phyloP scores from a whole-genome alignment of 164 flowering plant genomes.

The Taxillus chinensis region DNA sequence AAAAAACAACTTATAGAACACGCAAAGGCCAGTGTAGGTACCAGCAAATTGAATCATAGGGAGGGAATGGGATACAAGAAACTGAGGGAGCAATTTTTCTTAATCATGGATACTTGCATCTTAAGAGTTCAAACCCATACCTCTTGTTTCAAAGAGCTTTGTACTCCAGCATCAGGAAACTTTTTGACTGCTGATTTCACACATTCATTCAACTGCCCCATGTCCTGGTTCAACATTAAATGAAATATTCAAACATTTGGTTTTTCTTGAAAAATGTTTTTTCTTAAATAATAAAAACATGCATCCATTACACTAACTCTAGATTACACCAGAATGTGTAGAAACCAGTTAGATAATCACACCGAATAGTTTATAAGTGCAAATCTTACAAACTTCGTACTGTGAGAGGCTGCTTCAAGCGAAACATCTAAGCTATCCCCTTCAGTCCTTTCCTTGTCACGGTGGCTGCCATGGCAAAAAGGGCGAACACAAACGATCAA shows the following conservation, averaged over 20 bases:
- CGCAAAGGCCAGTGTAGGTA: neutral
- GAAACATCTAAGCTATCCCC: slow-evolving; percentile 20
- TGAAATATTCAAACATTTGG: slow-evolving; percentile 1
- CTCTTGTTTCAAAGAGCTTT: slow-evolving; percentile 69
- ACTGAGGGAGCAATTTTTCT: neutral
- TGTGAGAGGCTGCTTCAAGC: slow-evolving; percentile 21
- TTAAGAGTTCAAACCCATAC: slow-evolving; percentile 26
- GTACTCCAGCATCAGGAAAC: slow-evolving; percentile 30
- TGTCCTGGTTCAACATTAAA: slow-evolving; percentile 34
- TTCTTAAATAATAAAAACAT: neutral
- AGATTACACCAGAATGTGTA: neutral
- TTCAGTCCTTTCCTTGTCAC: slow-evolving; percentile 28
- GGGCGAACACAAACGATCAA: slow-evolving; percentile 7
- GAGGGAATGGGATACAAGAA: neutral
- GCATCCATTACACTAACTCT: neutral
- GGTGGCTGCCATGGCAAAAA: slow-evolving; percentile 34
- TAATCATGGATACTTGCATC: neutral
- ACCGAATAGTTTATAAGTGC: neutral
- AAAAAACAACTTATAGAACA: neutral
- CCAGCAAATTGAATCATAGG: neutral
- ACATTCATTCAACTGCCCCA: slow-evolving; percentile 18
- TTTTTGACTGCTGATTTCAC: slow-evolving; percentile 23
- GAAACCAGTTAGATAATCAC: neutral
- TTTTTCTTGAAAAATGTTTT: neutral
- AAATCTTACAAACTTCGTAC: slow-evolving; percentile 32